Conservation (phyloP, 2,329 filamentous ascomycete genomes). For the Ophiognomonia clavigignenti-juglandacearum region DNA sequence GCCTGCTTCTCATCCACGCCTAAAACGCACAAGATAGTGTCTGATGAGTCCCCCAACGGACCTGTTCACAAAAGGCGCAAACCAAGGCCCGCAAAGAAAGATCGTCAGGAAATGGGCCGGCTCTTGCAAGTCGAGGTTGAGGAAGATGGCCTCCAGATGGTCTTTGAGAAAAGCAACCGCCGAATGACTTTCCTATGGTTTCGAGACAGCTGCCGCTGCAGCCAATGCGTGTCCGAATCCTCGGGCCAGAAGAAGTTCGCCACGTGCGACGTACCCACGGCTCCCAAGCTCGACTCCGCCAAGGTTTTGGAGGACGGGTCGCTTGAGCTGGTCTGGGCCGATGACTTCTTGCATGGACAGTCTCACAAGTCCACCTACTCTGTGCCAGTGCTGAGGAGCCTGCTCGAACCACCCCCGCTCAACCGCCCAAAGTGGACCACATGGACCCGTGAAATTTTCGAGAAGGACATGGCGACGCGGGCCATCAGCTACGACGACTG, state of each 20-base stretch:
- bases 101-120: too few species aligned
- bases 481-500: conserved; percentile 65
- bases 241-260: conserved; percentile 55
- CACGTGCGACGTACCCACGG: conserved; percentile 33
- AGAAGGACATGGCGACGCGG: conserved; percentile 41
- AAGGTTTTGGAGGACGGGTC: conserved; percentile 31
- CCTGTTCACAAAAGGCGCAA: too few species aligned
- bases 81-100: too few species aligned
- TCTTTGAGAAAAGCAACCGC: too few species aligned
- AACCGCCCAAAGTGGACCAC: conserved; percentile 26
- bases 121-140: too few species aligned
- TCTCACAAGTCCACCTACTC: conserved; percentile 31
- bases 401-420: conserved; percentile 25
- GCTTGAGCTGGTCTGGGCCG: conserved; percentile 56
- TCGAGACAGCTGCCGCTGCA: conserved; percentile 52
- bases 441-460: conserved; percentile 37
- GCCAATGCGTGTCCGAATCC: conserved; percentile 47
- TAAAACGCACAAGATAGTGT: too few species aligned
- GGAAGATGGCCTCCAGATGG: too few species aligned
- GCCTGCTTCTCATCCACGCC: too few species aligned
- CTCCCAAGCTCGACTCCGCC: conserved; percentile 28
- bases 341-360: conserved; percentile 33
- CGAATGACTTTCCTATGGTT: too few species aligned
- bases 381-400: conserved; percentile 19
- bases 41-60: too few species aligned